These are phyloP conservation scores for Alternaria arborescens DNA, from an alignment of 2,329 filamentous ascomycete species.

Conservation along the genomic window DNA sequence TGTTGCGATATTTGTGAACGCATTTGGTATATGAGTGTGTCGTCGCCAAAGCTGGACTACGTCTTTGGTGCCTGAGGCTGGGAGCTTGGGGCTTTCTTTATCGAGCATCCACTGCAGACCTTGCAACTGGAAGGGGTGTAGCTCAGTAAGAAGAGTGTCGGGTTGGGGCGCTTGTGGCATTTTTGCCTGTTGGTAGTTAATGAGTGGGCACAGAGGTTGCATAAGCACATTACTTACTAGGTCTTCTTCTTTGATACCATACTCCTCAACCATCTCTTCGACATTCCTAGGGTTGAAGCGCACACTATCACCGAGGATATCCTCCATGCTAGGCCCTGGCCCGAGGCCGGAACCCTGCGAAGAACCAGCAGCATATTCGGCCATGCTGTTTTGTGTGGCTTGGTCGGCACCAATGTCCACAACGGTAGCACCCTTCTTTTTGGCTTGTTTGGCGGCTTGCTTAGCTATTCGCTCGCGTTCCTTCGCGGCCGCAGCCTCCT, in stretches of 20 bases:
- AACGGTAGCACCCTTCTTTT: slow-evolving; percentile 40
- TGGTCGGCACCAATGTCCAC: slow-evolving; percentile 31
- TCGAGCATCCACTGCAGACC: slow-evolving; percentile 82
- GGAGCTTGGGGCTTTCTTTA: slow-evolving; percentile 75
- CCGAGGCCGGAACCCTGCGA: slow-evolving; percentile 41
- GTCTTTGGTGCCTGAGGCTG: slow-evolving; percentile 65
- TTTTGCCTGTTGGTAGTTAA: slow-evolving; percentile 54
- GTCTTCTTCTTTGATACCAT: slow-evolving; percentile 75
- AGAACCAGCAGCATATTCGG: slow-evolving; percentile 37
- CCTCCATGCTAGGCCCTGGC: slow-evolving; percentile 63
- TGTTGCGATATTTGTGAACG: slow-evolving; percentile 74
- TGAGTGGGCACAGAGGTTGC: not conserved
- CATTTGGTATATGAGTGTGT: slow-evolving; percentile 46
- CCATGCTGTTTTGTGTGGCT: slow-evolving; percentile 29
- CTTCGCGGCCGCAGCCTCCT: slow-evolving; percentile 64
- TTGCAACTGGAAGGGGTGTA: slow-evolving; percentile 81
- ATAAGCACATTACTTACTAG: slow-evolving; percentile 52
- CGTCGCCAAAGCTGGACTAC: slow-evolving; percentile 82
- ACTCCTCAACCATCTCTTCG: slow-evolving; percentile 71
- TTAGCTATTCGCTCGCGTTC: slow-evolving; percentile 61
- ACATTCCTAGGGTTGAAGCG: slow-evolving; percentile 72
- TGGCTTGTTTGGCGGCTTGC: slow-evolving; percentile 43
- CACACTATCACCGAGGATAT: slow-evolving; percentile 72
- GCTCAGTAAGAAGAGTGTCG: slow-evolving; percentile 66
- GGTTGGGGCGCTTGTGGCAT: slow-evolving; percentile 80